Conservation (phyloP, 208 protist genomes). For the Acanthamoeba royreba region DNA sequence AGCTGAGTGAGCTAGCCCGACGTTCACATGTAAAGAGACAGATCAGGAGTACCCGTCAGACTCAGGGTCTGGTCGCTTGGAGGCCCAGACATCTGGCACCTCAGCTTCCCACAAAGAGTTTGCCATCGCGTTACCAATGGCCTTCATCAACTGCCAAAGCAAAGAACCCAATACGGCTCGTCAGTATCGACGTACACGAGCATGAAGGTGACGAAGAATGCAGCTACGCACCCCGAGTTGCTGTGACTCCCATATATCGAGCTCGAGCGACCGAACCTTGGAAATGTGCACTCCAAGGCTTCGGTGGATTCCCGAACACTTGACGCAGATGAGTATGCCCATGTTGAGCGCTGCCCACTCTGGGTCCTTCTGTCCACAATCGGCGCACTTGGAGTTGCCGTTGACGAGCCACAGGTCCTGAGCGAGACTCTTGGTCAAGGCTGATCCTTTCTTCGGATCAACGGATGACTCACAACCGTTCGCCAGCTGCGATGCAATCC, state of each 20-base stretch:
- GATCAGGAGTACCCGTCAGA: background rate
- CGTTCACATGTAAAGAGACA: too few relatives aligned
- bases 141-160: slow-evolving; percentile 30
- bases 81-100: background rate
- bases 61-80: background rate
- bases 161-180: background rate
- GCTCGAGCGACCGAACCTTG: slow-evolving; percentile 72
- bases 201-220: background rate
- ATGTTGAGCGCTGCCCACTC: slow-evolving; percentile 77
- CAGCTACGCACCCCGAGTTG: background rate
- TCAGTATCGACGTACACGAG: background rate
- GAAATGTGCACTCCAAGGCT: slow-evolving; percentile 72
- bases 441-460: background rate
- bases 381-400: slow-evolving; percentile 29
- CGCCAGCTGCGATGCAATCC: slow-evolving; percentile 6
- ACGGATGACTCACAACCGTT: background rate
- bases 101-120: slow-evolving; percentile 8
- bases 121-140: background rate
- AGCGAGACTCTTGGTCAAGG: background rate
- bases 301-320: slow-evolving; percentile 75
- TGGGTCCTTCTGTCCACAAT: slow-evolving; percentile 48
- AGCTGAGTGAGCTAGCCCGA: too few relatives aligned
- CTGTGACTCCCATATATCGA: slow-evolving; percentile 40
- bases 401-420: slow-evolving; percentile 18
- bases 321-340: slow-evolving; percentile 79